Evolutionary conservation across 495 filamentous ascomycete species (phyloP).

Genomic region (Mycothermus thermophilus): DNA sequence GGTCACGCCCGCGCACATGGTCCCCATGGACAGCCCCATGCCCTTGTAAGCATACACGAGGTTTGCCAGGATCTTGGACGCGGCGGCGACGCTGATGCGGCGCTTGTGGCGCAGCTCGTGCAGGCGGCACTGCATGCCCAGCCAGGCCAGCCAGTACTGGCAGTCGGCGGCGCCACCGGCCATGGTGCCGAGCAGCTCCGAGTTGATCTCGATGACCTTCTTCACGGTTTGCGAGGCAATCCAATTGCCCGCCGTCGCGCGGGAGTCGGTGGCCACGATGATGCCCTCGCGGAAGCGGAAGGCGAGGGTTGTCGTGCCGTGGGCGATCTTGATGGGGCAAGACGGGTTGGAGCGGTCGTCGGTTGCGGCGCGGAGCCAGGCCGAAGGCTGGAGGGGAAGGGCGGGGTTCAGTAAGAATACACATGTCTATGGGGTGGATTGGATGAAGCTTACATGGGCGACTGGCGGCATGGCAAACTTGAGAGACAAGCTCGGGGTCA

Average conservation of each 20-base stretch:
- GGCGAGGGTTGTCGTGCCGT: conserved; percentile 96
- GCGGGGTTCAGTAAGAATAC: neutral
- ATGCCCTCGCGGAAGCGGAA: conserved; percentile 97
- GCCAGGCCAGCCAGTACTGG: conserved; percentile 98
- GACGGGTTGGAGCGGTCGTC: conserved; percentile 93
- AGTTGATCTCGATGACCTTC: conserved; percentile 95
- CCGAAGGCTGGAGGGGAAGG: conserved; percentile 45
- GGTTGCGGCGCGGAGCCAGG: conserved; percentile 91
- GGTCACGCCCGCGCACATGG: conserved; percentile 97
- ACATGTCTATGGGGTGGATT: neutral
- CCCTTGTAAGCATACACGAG: conserved; percentile 97
- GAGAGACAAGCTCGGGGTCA: conserved; percentile 57
- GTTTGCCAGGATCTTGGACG: conserved; percentile 96
- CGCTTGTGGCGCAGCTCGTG: conserved; percentile 99
- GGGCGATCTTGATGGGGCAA: conserved; percentile 97
- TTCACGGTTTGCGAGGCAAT: conserved; percentile 98
- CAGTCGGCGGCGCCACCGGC: conserved; percentile 97
- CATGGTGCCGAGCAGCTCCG: conserved; percentile 89
- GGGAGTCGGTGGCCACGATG: conserved; percentile 93
- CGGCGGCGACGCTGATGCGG: conserved; percentile 91
- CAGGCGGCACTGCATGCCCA: conserved; percentile 96
- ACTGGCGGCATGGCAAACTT: conserved; percentile 93
- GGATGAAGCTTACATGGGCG: conserved; percentile 59
- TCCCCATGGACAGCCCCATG: conserved; percentile 94
- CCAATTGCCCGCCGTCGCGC: conserved; percentile 94